Base-by-base conservation (phyloP, 1,284 basidiomycete genomes). In the Leucoagaricus sp. region DNA sequence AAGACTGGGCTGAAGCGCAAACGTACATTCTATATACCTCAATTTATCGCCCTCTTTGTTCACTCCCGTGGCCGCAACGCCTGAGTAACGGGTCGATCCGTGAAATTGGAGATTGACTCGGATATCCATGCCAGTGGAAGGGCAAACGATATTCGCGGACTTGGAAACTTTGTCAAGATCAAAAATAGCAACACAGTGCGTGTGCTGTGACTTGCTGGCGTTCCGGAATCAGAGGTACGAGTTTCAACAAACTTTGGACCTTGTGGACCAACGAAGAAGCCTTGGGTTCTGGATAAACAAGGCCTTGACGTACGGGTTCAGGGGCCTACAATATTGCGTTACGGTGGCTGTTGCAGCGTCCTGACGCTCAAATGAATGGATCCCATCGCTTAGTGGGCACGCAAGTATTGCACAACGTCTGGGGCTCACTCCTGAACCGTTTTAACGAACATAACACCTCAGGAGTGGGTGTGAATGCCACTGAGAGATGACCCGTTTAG, bases 41-140 rank as follows among this genome's bases (percentile, higher is more conserved):
- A 28, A 38, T 26, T n/a, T 15, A 12, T 19, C 33, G 40, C 23
- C 40, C 41, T 41, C 33, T 56, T 47, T 38, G 55, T 47, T 49
- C 49, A 51, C 21, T 51, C 49, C 55, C 41, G 31, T 51, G 48
- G 42, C 28, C 31, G 41, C 55, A 57, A 51, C 25, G 33, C 49
- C 49, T 46, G 36, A 40, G 15, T 10, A 38, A 57, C 62, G 62
- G 62, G 56, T 63, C 62, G 62, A 63, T 60, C 62, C 62, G 62
- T 41, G 45, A 31, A 40, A 42, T 31, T 55, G 59, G 41, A 58
- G 62, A 63, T 63, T 58, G 60, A 55, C 62, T 63, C 53, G 49
- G 60, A 63, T 61, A 58, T 55, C 49, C 34, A 44, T 29, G 47
- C 29, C 25, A 38, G 47, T 55, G 42, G 41, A 50, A 23, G 47